phyloP scores from a whole-genome alignment of 2,329 filamentous ascomycete genomes.

The Fusarium pseudocircinatum region DNA sequence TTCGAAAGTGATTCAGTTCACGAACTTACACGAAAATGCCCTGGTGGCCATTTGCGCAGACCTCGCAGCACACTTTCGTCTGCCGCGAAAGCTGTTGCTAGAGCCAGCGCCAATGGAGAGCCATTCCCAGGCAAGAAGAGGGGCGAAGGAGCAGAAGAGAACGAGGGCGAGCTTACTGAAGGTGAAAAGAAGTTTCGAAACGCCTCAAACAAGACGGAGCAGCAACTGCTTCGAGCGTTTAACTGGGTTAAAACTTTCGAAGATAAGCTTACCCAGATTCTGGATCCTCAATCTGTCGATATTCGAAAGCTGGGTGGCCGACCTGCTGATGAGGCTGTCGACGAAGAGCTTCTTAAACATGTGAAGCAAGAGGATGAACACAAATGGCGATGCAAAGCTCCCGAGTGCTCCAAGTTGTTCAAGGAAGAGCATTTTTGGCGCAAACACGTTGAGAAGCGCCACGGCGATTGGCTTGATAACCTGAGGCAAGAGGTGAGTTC shows the following conservation, averaged over 20 bases:
- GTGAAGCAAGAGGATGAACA: constrained; percentile 98
- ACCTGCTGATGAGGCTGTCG: constrained; percentile 82
- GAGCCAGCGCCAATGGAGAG: constrained; percentile 83
- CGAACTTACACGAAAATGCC: constrained; percentile 93
- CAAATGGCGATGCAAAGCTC: constrained; percentile 96
- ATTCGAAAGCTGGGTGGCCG: constrained; percentile 92
- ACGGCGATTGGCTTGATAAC: constrained; percentile 84
- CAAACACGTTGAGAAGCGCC: constrained; percentile 97
- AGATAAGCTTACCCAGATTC: constrained; percentile 91
- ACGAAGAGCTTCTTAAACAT: constrained; percentile 85
- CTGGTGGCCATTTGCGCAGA: constrained; percentile 94
- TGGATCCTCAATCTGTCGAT: constrained; percentile 89
- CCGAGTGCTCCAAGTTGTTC: constrained; percentile 95
- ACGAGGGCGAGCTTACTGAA: constrained; percentile 57
- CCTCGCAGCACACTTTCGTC: constrained; percentile 86
- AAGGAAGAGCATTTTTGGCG: constrained; percentile 97
- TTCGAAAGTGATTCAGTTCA: constrained; percentile 98
- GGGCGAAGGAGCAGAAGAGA: constrained; percentile 69
- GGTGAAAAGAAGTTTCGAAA: constrained; percentile 79
- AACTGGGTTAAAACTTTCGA: constrained; percentile 99
- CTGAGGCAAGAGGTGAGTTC: constrained; percentile 82
- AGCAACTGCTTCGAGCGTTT: constrained; percentile 92
- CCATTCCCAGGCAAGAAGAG: constrained; percentile 87
- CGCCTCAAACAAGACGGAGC: constrained; percentile 79
- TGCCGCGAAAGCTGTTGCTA: constrained; percentile 83